These are phyloP conservation scores for Penicillium sp. DNA, from an alignment of 2,329 filamentous ascomycete genomes.

Conservation along the genomic window DNA sequence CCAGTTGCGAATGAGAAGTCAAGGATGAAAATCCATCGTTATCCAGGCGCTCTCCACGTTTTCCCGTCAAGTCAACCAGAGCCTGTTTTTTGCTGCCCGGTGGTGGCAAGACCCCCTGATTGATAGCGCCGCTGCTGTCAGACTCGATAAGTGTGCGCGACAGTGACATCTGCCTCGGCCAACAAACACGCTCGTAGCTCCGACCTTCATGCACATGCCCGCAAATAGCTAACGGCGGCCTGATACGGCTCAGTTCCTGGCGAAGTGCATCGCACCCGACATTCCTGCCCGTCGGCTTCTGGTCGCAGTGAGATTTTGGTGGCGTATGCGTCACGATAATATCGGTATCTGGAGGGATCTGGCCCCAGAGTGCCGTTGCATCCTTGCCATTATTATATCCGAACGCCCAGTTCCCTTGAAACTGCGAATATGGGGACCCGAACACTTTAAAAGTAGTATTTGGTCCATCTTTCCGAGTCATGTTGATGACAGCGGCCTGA, in stretches of 20 bases:
- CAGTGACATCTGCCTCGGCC: slow-evolving; percentile 30
- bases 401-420: slow-evolving; percentile 54
- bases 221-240: slow-evolving; percentile 55
- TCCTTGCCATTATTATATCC: slow-evolving; percentile 48
- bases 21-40: slow-evolving; percentile 25
- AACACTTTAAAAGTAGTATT: slow-evolving; percentile 56
- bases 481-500: slow-evolving; percentile 44
- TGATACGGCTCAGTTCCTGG: slow-evolving; percentile 46
- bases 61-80: slow-evolving; percentile 53
- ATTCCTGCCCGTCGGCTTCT: slow-evolving; percentile 24
- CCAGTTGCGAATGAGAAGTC: neutral
- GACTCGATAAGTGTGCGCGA: neutral
- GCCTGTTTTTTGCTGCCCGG: slow-evolving; percentile 55
- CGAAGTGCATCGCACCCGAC: slow-evolving; percentile 53
- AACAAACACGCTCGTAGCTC: slow-evolving; percentile 54
- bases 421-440: slow-evolving; percentile 57
- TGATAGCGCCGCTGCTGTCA: slow-evolving; percentile 12
- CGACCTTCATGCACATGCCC: slow-evolving; percentile 61
- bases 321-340: slow-evolving; percentile 60
- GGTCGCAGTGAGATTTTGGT: slow-evolving; percentile 52
- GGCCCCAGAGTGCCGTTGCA: slow-evolving; percentile 49
- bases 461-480: slow-evolving; percentile 48
- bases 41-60: slow-evolving; percentile 35
- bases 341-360: slow-evolving; percentile 53
- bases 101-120: slow-evolving; percentile 38